Evolutionary conservation across 495 filamentous ascomycete genomes (phyloP), one percentile per base, ranked within the genome.

Genomic region (Diplogelasinospora grovesii): DNA sequence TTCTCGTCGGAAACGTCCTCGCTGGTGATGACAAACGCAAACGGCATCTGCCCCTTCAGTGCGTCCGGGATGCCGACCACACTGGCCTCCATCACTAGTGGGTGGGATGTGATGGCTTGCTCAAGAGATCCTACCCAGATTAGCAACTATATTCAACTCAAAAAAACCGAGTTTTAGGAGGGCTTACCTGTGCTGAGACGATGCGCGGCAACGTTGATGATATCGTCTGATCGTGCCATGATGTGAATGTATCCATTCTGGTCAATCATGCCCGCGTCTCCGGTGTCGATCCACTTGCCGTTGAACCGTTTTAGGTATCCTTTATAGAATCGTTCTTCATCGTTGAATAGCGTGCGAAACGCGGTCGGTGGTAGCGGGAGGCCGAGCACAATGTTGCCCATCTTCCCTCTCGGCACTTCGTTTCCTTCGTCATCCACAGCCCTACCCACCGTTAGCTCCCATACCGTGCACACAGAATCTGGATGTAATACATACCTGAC

Each of bases 161-260:
- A n/a, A n/a, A n/a, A n/a, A n/a, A n/a, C n/a, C n/a, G n/a, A n/a
- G n/a, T n/a, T n/a, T n/a, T n/a, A n/a, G n/a, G n/a, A n/a, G n/a
- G n/a, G n/a, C n/a, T 40, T 67, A 83, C 84, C 89, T 2, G 89
- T 96, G 52, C 81, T 86, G 46, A 96, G 88, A 3, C 89, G 77
- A 64, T 96, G 89, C 2, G 89, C 89, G 20, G 89, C 89, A 1
- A 95, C 89, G 53, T 96, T 96, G 57, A 96, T 93, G 43, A 96
- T 82, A 60, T 96, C 89, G 68, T 96, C 89, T 48, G 79, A 77
- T 39, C 88, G 73, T 2, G 82, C 77, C 85, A 95, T 89, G 52
- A 95, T 77, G 54, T 86, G 82, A 33, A 95, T 74, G 56, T 93
- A 93, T 2, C 84, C 85, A 9, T 89, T 79, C 9, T 72, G 53